Base-by-base conservation (phyloP, 2,329 filamentous ascomycete genomes). In the Laburnicola sp. region DNA sequence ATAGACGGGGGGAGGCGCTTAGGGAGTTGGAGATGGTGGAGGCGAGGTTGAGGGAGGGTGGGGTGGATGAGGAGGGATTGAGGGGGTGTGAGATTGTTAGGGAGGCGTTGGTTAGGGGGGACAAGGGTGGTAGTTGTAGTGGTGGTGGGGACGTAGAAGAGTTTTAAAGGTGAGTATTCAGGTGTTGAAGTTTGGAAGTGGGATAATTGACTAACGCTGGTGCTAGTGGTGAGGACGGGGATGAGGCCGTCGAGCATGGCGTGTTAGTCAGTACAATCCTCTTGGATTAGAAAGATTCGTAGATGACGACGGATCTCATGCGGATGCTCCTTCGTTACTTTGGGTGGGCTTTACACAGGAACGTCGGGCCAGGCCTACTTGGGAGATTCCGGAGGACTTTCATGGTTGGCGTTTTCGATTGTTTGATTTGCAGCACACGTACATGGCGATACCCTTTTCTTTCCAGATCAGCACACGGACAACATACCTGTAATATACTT, bases 1-100 rank as follows among this genome's bases (percentile, higher is more conserved):
- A 8, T 3, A 46, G 9, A 36, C 30, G 10, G 41, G 48, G 4
- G 37, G 36, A 43, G 30, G 52, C 56, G 0, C 8, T 64, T 41
- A 53, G 42, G 41, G 59, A 59, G 9, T 26, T 67, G 34, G 54
- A 56, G 7, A 54, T 62, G 3, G 45, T 69, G 34, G 58, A 67
- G 44, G 23, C 37, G 39, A 4, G 25, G 3, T 25, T 36, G 38
- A 38, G 25, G 8, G 47, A 51, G 6, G 39, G 51, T 23, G 45
- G 35, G 1, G 27, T 41, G 16, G 53, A 45, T 21, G 52, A 43
- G 16, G 58, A 64, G n/a, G 62, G 53, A 7, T 34, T 64, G 32
- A 54, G 45, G 7, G 58, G 57, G 2, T 66, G 62, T 42, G 52
- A 30, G 28, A 60, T 53, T 25, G 65, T 69, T 16, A 51, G 60